Conservation (phyloP, 306 rosid species). For the Cucumis sativus region Cucumber_9930_V3 NC_026660.2:1892001-1892500, state of each 20-base stretch:
- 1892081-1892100: slow-evolving; percentile 92
- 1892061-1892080: slow-evolving; percentile 96
- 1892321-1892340: not conserved
- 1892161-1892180: slow-evolving; percentile 69
- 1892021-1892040: not conserved
- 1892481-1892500: not conserved
- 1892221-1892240: slow-evolving; percentile 63
- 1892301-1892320: not conserved
- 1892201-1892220: slow-evolving; percentile 69
- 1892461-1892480: not conserved
- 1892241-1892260: slow-evolving; percentile 35
- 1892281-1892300: not conserved
- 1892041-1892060: not conserved
- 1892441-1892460: not conserved
- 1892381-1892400: not conserved
- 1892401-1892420: not conserved
- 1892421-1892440: not conserved
- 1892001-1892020: not conserved
- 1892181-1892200: slow-evolving; percentile 68
- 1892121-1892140: slow-evolving; percentile 98
- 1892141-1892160: slow-evolving; percentile 66
- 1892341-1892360: not conserved
- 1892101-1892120: slow-evolving; percentile 90
- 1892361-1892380: not conserved
- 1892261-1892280: slow-evolving; percentile 31